Base-by-base conservation (phyloP, 306 rosid genomes). In the Alnus rubra region DNA sequence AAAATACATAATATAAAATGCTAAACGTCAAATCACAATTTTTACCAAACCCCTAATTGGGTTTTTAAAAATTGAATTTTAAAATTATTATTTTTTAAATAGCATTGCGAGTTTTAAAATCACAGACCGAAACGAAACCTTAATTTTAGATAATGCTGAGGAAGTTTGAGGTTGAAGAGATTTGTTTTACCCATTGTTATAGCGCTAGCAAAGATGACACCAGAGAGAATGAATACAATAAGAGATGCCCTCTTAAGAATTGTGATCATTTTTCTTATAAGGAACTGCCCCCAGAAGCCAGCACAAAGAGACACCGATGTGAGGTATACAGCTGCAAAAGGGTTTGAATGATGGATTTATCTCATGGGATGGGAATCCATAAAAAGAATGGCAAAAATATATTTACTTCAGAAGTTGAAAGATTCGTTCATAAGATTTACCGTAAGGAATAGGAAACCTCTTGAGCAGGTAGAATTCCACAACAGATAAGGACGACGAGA, bases 381-480 rank as follows among this genome's bases (percentile, higher is more conserved):
- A 0, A 23, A 71, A 59, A 35, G 7, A 44, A 62, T 49, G 69
- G 59, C 13, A 5, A 12, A 45, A 14, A 69, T 42, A 44, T 42
- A 23, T 23, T 23, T 49, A 30, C 31, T 44, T 8, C 30, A 37
- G 6, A 30, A 4, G 14, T 23, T 50, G 19, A 51, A 2, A 33
- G 35, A 30, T 23, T 23, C 28, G 0, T 23, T 23, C 28, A 23
- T 0, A 23, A 68, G 4, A 51, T 58, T 9, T 88, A 94, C 98
- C 98, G 69, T 82, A 92, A n/a, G 97, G 97, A 68, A 94, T 88
- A 53, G 97, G 97, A 63, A 94, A 92, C 76, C 97, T 89, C 81
- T 92, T 84, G 81, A 94, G 93, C 65, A 92, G 87, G 87, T 88
- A 91, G 82, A 94, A 94, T 78, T 94, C 95, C 75, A 92, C 90